Conservation (phyloP, 225 moss, liverwort and hornwort species). For the Marchantia polymorpha region DNA sequence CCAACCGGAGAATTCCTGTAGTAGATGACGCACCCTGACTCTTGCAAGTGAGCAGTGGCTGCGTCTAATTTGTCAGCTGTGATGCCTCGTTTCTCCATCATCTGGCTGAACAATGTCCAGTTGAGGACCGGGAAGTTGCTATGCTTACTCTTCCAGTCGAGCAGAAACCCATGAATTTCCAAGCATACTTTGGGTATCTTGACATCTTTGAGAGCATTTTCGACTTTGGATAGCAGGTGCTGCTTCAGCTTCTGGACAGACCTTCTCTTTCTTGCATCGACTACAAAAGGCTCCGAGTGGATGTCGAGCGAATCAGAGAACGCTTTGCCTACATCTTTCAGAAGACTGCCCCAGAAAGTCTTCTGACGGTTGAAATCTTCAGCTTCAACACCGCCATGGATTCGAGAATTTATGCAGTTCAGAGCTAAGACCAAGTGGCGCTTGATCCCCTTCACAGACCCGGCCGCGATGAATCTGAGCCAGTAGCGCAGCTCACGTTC, state of each 20-base stretch:
- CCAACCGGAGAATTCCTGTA: background rate
- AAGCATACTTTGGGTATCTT: background rate
- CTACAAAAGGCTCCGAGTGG: background rate
- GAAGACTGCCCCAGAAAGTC: background rate
- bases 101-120: background rate
- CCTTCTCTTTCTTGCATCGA: background rate
- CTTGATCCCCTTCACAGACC: constrained; percentile 1
- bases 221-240: background rate
- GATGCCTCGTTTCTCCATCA: background rate
- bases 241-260: background rate
- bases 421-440: background rate
- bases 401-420: background rate
- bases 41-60: background rate
- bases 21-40: background rate
- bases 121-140: background rate
- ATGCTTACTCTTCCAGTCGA: background rate
- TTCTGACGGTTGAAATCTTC: background rate
- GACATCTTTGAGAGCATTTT: background rate
- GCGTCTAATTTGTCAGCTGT: background rate
- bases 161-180: background rate
- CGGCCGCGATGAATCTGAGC: constrained; percentile 10
- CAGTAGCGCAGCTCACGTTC: constrained; percentile 9
- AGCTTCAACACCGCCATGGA: background rate
- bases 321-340: background rate
- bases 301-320: background rate